Evolutionary conservation across 1,139 yeast species (phyloP).

Genomic region (Taphrina populina): DNA sequence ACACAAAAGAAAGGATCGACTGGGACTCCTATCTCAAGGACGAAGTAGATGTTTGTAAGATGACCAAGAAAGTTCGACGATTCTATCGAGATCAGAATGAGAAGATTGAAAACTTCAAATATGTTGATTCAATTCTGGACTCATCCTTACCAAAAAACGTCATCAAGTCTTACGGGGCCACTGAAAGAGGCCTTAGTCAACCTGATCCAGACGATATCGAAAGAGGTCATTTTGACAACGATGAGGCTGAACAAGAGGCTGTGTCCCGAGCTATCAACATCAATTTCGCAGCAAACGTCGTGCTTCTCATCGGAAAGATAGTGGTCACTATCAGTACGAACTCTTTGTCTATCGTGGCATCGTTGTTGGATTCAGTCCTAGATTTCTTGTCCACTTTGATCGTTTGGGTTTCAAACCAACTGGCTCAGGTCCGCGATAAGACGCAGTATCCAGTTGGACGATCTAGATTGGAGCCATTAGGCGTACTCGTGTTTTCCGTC

Average conservation of each 20-base stretch:
- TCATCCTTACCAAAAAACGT: conserved; percentile 68
- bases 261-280: conserved; percentile 64
- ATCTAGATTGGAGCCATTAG: conserved; percentile 71
- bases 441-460: conserved; percentile 63
- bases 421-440: conserved; percentile 57
- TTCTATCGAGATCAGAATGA: conserved; percentile 52
- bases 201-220: conserved; percentile 44
- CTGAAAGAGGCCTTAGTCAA: conserved; percentile 18
- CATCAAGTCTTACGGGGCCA: conserved; percentile 59
- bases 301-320: conserved; percentile 61
- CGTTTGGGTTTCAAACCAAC: conserved; percentile 56
- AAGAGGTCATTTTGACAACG: conserved; percentile 30
- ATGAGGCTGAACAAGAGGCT: conserved; percentile 51
- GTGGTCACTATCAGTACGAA: conserved; percentile 63
- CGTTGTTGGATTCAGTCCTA: conserved; percentile 70
- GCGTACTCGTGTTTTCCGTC: conserved; percentile 70
- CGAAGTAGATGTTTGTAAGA: conserved; percentile 42
- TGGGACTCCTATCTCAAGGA: conserved; percentile 50
- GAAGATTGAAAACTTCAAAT: conserved; percentile 57
- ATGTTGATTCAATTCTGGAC: conserved; percentile 66
- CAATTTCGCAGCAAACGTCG: conserved; percentile 61
- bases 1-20: conserved; percentile 50
- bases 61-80: conserved; percentile 40
- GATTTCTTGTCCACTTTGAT: conserved; percentile 75
- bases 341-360: conserved; percentile 74